Percentiles rank a stretch among this genome's conserved stretches.
These are phyloP conservation scores for Rhodotorula paludigena DNA, from an alignment of 768 basidiomycete species.

Conservation along the genomic window DNA sequence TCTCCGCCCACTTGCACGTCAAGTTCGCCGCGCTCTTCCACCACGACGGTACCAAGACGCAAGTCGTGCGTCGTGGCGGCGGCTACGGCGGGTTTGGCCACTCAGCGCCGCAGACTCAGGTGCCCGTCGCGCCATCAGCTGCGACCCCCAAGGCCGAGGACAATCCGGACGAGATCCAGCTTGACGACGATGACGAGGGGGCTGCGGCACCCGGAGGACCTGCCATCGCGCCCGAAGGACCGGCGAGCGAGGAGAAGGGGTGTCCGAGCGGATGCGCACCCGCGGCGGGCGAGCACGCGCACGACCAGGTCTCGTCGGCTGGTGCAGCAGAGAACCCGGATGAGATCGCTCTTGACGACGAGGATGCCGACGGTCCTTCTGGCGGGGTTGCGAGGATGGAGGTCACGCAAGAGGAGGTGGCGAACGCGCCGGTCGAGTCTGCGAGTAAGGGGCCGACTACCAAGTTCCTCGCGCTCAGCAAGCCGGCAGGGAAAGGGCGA, in stretches of 20 bases:
- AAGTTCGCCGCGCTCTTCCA: slow-evolving; percentile 64
- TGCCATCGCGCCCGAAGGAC: slow-evolving; percentile 8
- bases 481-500: slow-evolving; percentile 67
- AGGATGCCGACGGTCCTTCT: slow-evolving; percentile 59
- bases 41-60: slow-evolving; percentile 38
- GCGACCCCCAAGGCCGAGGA: background rate
- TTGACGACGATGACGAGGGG: background rate
- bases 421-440: too few species aligned
- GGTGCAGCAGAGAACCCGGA: slow-evolving; percentile 41
- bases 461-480: slow-evolving; percentile 82
- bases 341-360: slow-evolving; percentile 44
- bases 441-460: slow-evolving; percentile 55
- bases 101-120: too few species aligned
- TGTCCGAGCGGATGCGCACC: slow-evolving; percentile 53
- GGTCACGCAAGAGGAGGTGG: background rate
- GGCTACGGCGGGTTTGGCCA: too few species aligned
- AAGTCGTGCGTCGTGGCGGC: slow-evolving; percentile 3
- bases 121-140: too few species aligned
- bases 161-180: slow-evolving; percentile 6
- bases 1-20: slow-evolving; percentile 82
- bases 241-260: slow-evolving; percentile 15
- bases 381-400: slow-evolving; percentile 47
- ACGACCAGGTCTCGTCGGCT: slow-evolving; percentile 41
- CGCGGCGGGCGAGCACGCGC: slow-evolving; percentile 43
- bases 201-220: background rate